Percentiles rank a stretch among this genome's conserved stretches.
Evolutionary conservation across 2,329 filamentous ascomycete species (phyloP).

Genomic region (Ceratocystis smalleyi): DNA sequence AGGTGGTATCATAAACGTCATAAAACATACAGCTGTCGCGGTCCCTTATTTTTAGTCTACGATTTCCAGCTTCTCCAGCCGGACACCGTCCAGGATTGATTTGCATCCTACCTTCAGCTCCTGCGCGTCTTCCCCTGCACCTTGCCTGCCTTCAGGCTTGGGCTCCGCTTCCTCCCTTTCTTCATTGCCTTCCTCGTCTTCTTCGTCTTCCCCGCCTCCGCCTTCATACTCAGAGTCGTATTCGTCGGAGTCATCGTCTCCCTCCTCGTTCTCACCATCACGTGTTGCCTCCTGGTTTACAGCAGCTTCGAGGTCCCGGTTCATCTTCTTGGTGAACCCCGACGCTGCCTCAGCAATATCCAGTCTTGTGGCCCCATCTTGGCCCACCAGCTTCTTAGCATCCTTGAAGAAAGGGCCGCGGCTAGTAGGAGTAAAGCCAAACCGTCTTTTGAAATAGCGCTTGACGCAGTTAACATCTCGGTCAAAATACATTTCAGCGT

Average conservation of each 20-base stretch:
- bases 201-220: constrained; percentile 22
- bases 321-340: constrained; percentile 93
- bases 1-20: constrained; percentile 20
- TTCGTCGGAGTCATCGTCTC: constrained; percentile 23
- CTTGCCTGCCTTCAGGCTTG: constrained; percentile 13
- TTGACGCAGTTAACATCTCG: constrained; percentile 92
- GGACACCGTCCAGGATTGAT: constrained; percentile 18
- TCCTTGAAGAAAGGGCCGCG: constrained; percentile 76
- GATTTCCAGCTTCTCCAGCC: constrained; percentile 19
- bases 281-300: constrained; percentile 54
- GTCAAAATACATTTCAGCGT: constrained; percentile 96
- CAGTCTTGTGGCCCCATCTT: constrained; percentile 51
- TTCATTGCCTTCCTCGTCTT: constrained; percentile 21
- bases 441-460: constrained; percentile 77
- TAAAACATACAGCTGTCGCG: constrained; percentile 2
- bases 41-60: constrained; percentile 15
- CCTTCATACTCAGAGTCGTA: constrained; percentile 21
- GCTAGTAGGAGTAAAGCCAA: constrained; percentile 69
- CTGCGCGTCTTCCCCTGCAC: constrained; percentile 17
- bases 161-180: constrained; percentile 17
- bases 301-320: constrained; percentile 80
- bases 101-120: constrained; percentile 9
- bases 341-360: constrained; percentile 85
- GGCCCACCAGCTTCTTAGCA: constrained; percentile 57
- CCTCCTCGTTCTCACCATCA: constrained; percentile 25